A percentile compares a stretch with the other conserved stretches of the same genome.
phyloP scores from a whole-genome alignment of 2,329 filamentous ascomycete genomes.

The Colletotrichum aenigma region DNA sequence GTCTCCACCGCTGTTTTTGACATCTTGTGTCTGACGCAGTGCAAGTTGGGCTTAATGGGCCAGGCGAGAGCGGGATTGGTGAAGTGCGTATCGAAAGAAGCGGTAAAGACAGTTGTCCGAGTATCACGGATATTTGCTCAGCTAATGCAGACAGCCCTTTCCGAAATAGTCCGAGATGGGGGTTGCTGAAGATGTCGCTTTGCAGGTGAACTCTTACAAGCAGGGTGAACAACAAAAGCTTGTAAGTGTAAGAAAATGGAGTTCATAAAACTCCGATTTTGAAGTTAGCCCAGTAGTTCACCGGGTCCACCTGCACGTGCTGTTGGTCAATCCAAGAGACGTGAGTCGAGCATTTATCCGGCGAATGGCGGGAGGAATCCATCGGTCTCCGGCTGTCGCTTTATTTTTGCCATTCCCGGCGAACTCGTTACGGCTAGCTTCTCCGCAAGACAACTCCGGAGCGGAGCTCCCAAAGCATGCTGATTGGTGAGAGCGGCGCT shows the following conservation, averaged over 20 bases:
- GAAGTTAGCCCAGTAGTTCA: background rate
- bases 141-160: background rate
- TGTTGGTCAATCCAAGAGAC: background rate
- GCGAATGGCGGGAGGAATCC: background rate
- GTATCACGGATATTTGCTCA: background rate
- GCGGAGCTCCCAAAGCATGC: background rate
- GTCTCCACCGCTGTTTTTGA: background rate
- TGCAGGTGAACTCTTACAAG: background rate
- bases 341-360: background rate
- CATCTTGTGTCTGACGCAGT: background rate
- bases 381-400: background rate
- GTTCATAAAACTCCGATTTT: background rate
- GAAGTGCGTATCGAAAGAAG: background rate
- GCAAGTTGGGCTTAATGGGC: fast-evolving
- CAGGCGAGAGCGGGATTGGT: background rate
- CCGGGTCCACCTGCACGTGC: background rate
- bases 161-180: background rate
- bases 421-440: background rate
- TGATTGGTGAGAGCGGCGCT: background rate
- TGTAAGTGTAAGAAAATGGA: background rate
- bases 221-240: background rate
- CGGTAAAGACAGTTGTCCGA: background rate
- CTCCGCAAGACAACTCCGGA: background rate
- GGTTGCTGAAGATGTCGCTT: background rate
- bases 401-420: background rate